Evolutionary conservation across 2,329 filamentous ascomycete species (phyloP), one percentile per base, ranked within the genome.

Genomic region (Arthrocladium fulminans): DNA sequence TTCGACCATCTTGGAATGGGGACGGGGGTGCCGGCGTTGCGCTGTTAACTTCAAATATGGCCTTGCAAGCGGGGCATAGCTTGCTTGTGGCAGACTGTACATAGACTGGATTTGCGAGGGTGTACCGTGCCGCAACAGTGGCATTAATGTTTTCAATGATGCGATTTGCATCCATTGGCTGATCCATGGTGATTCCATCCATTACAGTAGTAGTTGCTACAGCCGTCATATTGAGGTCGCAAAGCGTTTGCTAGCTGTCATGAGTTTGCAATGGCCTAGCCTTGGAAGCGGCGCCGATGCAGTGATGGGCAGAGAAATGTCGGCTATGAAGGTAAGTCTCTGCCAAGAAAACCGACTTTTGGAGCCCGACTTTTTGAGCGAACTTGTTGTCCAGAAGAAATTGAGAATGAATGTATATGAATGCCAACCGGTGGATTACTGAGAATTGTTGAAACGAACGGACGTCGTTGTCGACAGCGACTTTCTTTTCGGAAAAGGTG

Each of bases 41-140:
- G 23, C 15, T 19, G 15, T 22, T 35, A 17, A 22, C 42, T 30
- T 55, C 41, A 47, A 59, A 59, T 12, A 59, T 56, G 3, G 51
- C 40, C 47, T 52, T 49, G 44, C 56, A 59, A 25, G 54, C 51
- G 22, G 48, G 41, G 25, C 56, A 59, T 12, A 59, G 49, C 23
- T 47, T 49, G 48, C 55, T 57, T 23, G 50, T 43, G 2, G 44
- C 12, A 24, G 44, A 39, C 9, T 22, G 32, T 17, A 47, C 13
- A 34, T 17, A 17, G 34, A 29, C 24, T 19, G 44, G 44, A 15
- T 38, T 24, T 9, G 44, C 32, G 12, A 39, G 32, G 17, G 44
- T 47, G 23, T 47, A 47, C 3, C 44, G 44, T 22, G 44, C 44
- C 17, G 44, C 15, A 12, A 47, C 29, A 13, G 44, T 47, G 8